Percentiles rank a stretch among this genome's conserved stretches.
phyloP scores from a whole-genome alignment of 2,329 filamentous ascomycete species.

The Dryadomyces quercus-mongolicae region DNA sequence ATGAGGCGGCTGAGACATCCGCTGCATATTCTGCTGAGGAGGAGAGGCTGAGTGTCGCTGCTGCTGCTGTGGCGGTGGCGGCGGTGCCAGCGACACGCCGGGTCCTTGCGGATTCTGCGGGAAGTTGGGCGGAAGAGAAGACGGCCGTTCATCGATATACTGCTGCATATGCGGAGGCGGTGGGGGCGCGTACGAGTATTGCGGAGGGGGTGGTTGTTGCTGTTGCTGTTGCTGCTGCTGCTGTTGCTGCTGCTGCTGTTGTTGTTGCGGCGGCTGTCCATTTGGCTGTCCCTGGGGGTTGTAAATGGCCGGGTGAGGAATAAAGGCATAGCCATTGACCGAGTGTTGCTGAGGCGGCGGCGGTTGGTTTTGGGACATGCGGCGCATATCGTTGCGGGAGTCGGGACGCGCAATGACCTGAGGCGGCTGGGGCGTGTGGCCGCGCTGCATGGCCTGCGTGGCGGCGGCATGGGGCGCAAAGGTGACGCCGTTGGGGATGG shows the following conservation, averaged over 20 bases:
- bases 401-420: slow-evolving; percentile 62
- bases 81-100: slow-evolving; percentile 25
- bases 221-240: slow-evolving; percentile 21
- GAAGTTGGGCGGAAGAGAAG: slow-evolving; percentile 58
- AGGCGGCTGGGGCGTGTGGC: slow-evolving; percentile 75
- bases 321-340: slow-evolving; percentile 66
- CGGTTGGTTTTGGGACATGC: slow-evolving; percentile 60
- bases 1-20: slow-evolving; percentile 38
- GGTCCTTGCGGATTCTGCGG: slow-evolving; percentile 33
- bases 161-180: slow-evolving; percentile 44
- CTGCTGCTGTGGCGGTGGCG: slow-evolving; percentile 28
- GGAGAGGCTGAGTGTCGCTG: slow-evolving; percentile 46
- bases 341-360: slow-evolving; percentile 16
- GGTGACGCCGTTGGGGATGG: slow-evolving; percentile 64
- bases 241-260: slow-evolving; percentile 19
- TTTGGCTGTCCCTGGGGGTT: slow-evolving; percentile 46
- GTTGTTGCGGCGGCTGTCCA: slow-evolving; percentile 23
- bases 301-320: slow-evolving; percentile 78
- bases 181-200: slow-evolving; percentile 23
- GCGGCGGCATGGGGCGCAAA: slow-evolving; percentile 42
- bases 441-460: slow-evolving; percentile 38
- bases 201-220: slow-evolving; percentile 23
- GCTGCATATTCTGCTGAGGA: slow-evolving; percentile 43
- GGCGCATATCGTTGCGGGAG: slow-evolving; percentile 68
- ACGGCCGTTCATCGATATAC: slow-evolving; percentile 63